Base-by-base conservation (phyloP, 1,284 basidiomycete genomes). In the Naganishia liquefaciens region DNA sequence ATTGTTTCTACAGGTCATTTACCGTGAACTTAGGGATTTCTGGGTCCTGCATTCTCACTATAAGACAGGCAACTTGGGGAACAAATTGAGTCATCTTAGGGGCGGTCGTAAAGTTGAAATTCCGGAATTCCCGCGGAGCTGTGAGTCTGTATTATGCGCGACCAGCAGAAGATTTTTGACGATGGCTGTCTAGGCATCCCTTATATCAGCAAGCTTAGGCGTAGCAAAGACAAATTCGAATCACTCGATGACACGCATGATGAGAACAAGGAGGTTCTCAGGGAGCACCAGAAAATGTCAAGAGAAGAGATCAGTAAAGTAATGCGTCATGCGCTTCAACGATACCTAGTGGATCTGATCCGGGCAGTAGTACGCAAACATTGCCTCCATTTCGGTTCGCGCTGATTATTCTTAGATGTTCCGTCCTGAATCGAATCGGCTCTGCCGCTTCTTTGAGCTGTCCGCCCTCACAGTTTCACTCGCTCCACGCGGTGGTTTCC, bases 361-460 rank as follows among this genome's bases (percentile, higher is more conserved):
- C 86, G 89, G 28, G 88, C 90, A 3, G 93, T 95, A 51, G 93
- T 93, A 78, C 69, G 88, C 83, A 11, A 6, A 23, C 5, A 23
- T 13, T 23, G 27, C 3, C 54, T 27, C 2, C 43, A 30, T n/a
- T 42, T 5, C 42, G 10, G 21, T 49, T 53, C 30, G 15, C n/a
- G 6, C 54, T 44, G 21, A 37, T 62, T 65, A 27, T 64, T 17
- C 28, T 30, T 70, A 96, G 91, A 96, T 98, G 90, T 98, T 98
- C 80, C 90, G 93, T 71, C 91, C 95, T 0, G 88, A 93, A 50
- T 87, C 92, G 0, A 99, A 98, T 73, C 87, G 94, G 27, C 80
- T 99, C 0, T 89, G 90, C 67, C 88, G 88, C n/a, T 99, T 99
- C 79, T 85, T 99, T 63, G 96, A 99, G 77, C 84, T 99, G 53